Conservation (phyloP, 371 early-diverging fungal genomes). For the Mucor plumbeus region DNA sequence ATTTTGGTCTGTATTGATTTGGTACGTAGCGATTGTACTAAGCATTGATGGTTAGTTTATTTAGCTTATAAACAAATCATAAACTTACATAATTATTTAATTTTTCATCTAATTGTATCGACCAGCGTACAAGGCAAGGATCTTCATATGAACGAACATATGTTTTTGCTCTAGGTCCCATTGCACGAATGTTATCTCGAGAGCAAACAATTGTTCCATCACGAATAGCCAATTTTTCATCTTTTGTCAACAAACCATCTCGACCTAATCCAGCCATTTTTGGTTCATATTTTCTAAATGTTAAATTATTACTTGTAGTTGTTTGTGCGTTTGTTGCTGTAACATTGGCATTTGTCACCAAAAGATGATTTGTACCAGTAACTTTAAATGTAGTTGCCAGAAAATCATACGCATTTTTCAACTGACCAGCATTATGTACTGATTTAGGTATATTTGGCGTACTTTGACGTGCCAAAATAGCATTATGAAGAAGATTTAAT, state of each 20-base stretch:
- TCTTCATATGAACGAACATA: conserved; percentile 22
- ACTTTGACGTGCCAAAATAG: neutral
- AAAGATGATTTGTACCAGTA: neutral
- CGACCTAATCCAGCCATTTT: neutral
- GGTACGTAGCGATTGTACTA: conserved; percentile 15
- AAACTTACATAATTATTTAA: conserved; percentile 14
- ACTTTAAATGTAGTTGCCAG: conserved; percentile 11
- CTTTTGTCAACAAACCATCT: conserved; percentile 15
- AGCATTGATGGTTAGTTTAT: neutral
- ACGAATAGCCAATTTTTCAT: conserved; percentile 10
- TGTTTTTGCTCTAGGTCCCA: conserved; percentile 13
- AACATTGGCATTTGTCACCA: neutral
- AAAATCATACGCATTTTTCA: neutral
- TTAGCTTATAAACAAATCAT: neutral
- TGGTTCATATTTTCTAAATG: neutral
- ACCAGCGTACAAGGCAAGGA: conserved; percentile 9
- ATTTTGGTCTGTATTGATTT: conserved; percentile 1
- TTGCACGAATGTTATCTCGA: conserved; percentile 5
- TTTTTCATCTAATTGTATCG: conserved; percentile 1
- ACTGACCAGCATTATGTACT: neutral
- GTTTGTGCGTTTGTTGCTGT: neutral
- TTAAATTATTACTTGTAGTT: neutral
- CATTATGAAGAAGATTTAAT: neutral
- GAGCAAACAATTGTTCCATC: conserved; percentile 19
- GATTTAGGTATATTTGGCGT: neutral